Evolutionary conservation across 148 eudicot genomes (phyloP).

Genomic region (Heliamphora exappendiculata): DNA sequence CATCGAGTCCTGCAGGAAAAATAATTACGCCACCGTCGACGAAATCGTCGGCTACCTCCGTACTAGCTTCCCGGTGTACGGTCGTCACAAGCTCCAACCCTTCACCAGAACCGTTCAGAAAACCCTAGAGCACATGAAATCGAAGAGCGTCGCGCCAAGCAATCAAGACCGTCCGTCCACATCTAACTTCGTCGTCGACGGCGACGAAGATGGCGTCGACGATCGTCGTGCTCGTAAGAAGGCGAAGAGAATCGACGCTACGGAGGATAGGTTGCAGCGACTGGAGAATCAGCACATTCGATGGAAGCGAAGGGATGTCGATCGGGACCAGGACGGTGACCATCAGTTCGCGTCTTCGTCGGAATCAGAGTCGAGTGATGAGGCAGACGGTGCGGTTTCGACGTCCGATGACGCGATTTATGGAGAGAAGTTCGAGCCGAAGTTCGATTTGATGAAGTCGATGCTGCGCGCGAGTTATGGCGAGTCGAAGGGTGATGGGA

Average conservation of each 20-base stretch:
- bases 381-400: conserved; percentile 16
- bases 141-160: not conserved
- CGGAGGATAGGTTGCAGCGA: conserved; percentile 24
- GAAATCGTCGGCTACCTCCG: conserved; percentile 29
- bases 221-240: conserved; percentile 8
- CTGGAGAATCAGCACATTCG: conserved; percentile 19
- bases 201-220: not conserved
- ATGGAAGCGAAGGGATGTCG: not conserved
- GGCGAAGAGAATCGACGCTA: conserved; percentile 8
- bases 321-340: not conserved
- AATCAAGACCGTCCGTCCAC: conserved; percentile 2
- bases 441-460: conserved; percentile 56
- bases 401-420: conserved; percentile 42
- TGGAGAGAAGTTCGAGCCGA: conserved; percentile 36
- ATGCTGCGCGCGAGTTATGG: conserved; percentile 38
- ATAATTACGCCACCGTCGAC: conserved; percentile 17
- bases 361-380: conserved; percentile 5
- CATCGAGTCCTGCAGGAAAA: conserved; percentile 16
- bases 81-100: conserved; percentile 23
- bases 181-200: not conserved
- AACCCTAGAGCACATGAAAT: conserved; percentile 7
- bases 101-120: conserved; percentile 20
- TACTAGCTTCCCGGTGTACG: conserved; percentile 18
- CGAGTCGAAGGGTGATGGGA: not conserved
- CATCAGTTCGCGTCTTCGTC: conserved; percentile 1